Percentiles rank a stretch among this genome's conserved stretches.
Evolutionary conservation across 208 protist genomes (phyloP).

Genomic region (Leishmania arabica): DNA sequence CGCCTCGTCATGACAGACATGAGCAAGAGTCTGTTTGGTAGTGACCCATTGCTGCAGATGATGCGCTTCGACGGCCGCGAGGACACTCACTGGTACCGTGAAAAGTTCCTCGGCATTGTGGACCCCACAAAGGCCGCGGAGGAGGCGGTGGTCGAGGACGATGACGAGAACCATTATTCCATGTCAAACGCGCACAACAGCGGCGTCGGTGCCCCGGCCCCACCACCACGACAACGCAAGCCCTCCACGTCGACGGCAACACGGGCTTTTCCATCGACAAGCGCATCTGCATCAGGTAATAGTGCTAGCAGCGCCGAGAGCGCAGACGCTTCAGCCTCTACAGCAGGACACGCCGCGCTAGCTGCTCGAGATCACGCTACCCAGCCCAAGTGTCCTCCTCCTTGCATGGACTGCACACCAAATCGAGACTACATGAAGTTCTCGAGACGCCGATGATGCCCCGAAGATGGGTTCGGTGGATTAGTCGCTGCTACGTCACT

Average conservation of each 20-base stretch:
- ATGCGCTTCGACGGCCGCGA: conserved; percentile 82
- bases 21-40: conserved; percentile 85
- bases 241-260: neutral
- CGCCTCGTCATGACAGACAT: conserved; percentile 82
- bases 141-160: conserved; percentile 38
- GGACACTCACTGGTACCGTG: conserved; percentile 64
- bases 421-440: conserved; percentile 2
- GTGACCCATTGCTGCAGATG: conserved; percentile 79
- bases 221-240: conserved; percentile 10
- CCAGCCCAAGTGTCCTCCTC: neutral
- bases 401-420: neutral
- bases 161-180: conserved; percentile 69
- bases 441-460: neutral
- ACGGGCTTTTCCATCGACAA: neutral
- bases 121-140: conserved; percentile 29
- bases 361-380: too few relatives aligned
- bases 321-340: neutral
- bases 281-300: neutral
- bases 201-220: conserved; percentile 35
- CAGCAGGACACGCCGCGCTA: neutral
- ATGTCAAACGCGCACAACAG: conserved; percentile 43
- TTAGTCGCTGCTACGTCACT: neutral
- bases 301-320: neutral
- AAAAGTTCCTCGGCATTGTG: conserved; percentile 59
- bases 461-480: neutral